Percentiles rank a stretch among this genome's conserved stretches.
Conservation (phyloP, 2,329 filamentous ascomycete species). For the Colletotrichum godetiae region DNA sequence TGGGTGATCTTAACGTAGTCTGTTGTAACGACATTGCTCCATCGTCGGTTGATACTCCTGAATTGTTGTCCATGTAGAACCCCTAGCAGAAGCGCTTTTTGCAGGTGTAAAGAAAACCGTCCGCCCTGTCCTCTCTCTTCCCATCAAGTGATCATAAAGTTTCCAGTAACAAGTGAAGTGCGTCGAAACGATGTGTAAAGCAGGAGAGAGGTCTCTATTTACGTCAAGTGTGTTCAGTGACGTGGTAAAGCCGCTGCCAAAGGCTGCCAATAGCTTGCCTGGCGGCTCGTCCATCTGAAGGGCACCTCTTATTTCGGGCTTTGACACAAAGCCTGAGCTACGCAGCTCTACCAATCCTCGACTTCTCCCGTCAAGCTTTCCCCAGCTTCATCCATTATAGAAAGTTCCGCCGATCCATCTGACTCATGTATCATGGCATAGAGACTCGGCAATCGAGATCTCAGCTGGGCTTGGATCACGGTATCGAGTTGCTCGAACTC, state of each 20-base stretch:
- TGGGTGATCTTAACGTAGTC: neutral
- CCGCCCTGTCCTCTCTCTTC: neutral
- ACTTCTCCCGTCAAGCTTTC: slow-evolving; percentile 21
- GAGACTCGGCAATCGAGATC: neutral
- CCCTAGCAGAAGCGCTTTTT: neutral
- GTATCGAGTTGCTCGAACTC: slow-evolving; percentile 46
- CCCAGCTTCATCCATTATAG: neutral
- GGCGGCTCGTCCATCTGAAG: neutral
- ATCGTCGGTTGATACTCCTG: neutral
- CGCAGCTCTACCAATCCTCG: slow-evolving; percentile 73
- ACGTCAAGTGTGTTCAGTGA: neutral
- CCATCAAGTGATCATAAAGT: neutral
- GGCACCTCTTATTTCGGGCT: neutral
- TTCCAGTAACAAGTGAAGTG: neutral
- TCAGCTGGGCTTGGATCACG: slow-evolving; percentile 40
- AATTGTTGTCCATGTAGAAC: neutral
- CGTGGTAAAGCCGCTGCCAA: neutral
- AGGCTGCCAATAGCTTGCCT: neutral
- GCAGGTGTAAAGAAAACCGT: neutral
- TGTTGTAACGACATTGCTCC: neutral
- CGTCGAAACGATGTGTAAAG: neutral
- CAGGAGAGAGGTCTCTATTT: neutral
- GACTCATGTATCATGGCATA: neutral
- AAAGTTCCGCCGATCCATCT: neutral
- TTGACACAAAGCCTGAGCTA: neutral